Evolutionary conservation across 257 asterid species (phyloP).

Genomic region (Henckelia pumila): DNA sequence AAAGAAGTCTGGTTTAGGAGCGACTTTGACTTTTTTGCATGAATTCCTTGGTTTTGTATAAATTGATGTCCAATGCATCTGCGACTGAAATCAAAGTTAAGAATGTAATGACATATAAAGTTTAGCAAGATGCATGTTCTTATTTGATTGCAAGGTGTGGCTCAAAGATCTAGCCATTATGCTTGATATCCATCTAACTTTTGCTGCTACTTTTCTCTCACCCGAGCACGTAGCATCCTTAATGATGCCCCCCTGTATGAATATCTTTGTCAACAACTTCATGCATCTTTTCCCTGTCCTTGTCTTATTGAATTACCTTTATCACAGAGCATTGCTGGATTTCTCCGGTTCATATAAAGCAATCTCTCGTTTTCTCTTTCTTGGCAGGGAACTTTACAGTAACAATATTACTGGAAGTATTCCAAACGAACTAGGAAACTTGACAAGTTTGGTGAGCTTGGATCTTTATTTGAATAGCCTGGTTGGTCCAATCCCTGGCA

Average conservation of each 20-base stretch:
- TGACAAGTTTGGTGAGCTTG: constrained; percentile 86
- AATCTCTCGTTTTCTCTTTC: constrained; percentile 16
- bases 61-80: constrained; percentile 7
- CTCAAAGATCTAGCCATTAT: neutral
- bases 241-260: neutral
- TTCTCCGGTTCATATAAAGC: constrained; percentile 1
- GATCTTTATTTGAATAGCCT: constrained; percentile 83
- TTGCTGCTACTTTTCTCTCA: constrained; percentile 5
- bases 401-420: constrained; percentile 73
- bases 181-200: neutral
- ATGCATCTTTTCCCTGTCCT: neutral
- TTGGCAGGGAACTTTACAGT: constrained; percentile 90
- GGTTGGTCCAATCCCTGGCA: constrained; percentile 66
- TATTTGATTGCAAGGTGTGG: neutral
- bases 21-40: neutral
- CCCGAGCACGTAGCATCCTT: neutral
- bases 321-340: neutral
- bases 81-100: constrained; percentile 1
- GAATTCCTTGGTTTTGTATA: constrained; percentile 9
- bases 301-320: neutral
- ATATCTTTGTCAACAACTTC: neutral
- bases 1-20: neutral
- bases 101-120: neutral
- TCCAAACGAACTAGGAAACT: constrained; percentile 83
- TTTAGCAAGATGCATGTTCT: neutral